These are phyloP conservation scores for Lodderomyces orthopsilosis DNA, from an alignment of 1,139 yeast species.

Conservation along the genomic window DNA sequence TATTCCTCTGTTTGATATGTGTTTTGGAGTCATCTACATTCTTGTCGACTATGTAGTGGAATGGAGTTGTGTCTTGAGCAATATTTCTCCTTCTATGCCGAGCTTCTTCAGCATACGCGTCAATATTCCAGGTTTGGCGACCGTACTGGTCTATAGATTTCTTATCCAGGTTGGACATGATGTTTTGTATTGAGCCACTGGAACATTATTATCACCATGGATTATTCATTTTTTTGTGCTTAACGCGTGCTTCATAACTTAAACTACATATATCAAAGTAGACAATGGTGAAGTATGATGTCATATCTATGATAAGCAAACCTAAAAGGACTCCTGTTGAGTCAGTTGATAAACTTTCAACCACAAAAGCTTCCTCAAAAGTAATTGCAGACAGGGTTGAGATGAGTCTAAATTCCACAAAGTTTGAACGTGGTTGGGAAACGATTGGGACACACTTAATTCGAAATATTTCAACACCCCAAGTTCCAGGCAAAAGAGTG, in stretches of 20 bases:
- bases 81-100: conserved; percentile 21
- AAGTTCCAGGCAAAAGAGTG: conserved; percentile 11
- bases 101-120: conserved; percentile 56
- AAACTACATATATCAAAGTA: too few species aligned
- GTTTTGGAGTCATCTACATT: conserved; percentile 20
- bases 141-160: conserved; percentile 50
- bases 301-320: conserved; percentile 8
- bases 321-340: conserved; percentile 1
- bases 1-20: conserved; percentile 30
- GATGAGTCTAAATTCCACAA: background rate
- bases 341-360: background rate
- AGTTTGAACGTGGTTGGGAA: conserved; percentile 22
- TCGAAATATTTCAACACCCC: conserved; percentile 25
- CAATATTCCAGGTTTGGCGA: conserved; percentile 67
- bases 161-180: conserved; percentile 14
- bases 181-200: too few species aligned
- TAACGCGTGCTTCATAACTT: background rate
- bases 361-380: conserved; percentile 2
- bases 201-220: too few species aligned
- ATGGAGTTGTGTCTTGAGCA: background rate
- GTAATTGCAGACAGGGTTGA: conserved; percentile 3
- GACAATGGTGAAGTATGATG: conserved; percentile 2
- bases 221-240: background rate
- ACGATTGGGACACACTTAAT: conserved; percentile 35
- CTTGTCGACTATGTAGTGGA: conserved; percentile 6